Base-by-base conservation (phyloP, 768 basidiomycete genomes). In the Rhizopogon roseolus region DNA sequence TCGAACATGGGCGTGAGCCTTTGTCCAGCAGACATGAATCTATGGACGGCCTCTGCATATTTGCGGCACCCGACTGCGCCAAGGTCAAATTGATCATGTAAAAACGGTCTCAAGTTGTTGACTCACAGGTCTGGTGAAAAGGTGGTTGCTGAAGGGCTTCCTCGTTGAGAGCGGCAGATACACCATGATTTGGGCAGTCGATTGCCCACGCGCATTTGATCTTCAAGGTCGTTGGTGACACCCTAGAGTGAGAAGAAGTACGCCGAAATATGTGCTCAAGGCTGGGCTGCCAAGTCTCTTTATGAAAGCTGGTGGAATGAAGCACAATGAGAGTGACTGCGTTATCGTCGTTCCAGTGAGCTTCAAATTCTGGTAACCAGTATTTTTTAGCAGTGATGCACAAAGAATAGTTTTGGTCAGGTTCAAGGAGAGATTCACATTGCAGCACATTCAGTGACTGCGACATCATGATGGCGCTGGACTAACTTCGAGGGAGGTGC, bases 101-200 rank as follows among this genome's bases (percentile, higher is more conserved):
- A 34, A 45, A 37, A 17, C 41, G 3, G 22, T 22, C 3, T 22
- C 22, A 22, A 22, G 22, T 3, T 22, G 22, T 5, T 9, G 46
- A 56, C 79, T 57, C 60, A 83, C 80, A 84, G 45, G 71, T 69
- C 43, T 71, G 73, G 44, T 72, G 70, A 62, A 73, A 80, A 32
- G 75, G 76, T 6, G 74, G 71, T 6, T 62, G 61, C 40, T 71
- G 72, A 50, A 86, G 68, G 1, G 72, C 63, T n/a, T 61, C 57
- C 43, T 76, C 74, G 63, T 88, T 88, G 58, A 84, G 60, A 49
- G 64, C 53, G 0, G 77, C 82, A 6, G 85, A 79, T 60, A 79
- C 80, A 11, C 86, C 86, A 62, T 88, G 86, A 60, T 88, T 88
- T 3, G 86, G 86, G 62, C 85, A 85, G 54, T 88, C 86, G 57